Base-by-base conservation (phyloP, 2,329 filamentous ascomycete genomes). In the Chaetomium olivaceum region DNA sequence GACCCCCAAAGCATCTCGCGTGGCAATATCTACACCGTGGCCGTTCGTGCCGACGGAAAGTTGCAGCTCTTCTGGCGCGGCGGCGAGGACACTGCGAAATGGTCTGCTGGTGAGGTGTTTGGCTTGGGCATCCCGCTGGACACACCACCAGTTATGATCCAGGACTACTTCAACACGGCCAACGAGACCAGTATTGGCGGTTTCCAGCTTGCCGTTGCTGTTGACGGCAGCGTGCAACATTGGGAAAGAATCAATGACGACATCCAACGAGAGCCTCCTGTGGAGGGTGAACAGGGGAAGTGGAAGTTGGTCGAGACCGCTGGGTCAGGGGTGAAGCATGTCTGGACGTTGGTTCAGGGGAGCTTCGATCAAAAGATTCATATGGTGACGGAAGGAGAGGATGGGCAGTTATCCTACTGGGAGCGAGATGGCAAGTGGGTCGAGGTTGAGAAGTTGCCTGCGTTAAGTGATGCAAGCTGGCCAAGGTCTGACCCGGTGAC, bases 31-130 rank as follows among this genome's bases (percentile, higher is more conserved):
- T 71, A 71, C 57, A 62, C 67, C 25, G 66, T 71, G 0, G 70
- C 69, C 14, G 59, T 65, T 8, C 67, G 66, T 16, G 27, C 43
- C 2, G 66, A 70, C 43, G 66, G 67, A 8, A 50, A 52, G 16
- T 56, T 71, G 56, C 70, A 71, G 39, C 60, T 70, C 3, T 71
- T 71, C 23, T 70, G 64, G 62, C 68, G 68, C 14, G 16, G 29
- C n/a, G 55, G 66, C 23, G 29, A 62, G 11, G 48, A 58, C 31
- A 27, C 39, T 0, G 36, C 50, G 4, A 25, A 14, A 4, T 71
- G 68, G 70, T 61, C 39, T 0, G 57, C 67, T 1, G 65, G 67
- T 23, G 68, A 69, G 21, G 43, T 66, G 2, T 71, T 71, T 58
- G 70, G 67, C 5, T 58, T 36, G 0, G 63, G 46, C 11, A 58